Conservation (phyloP, 495 filamentous ascomycete genomes). For the Aspergillus nanangensis region DNA sequence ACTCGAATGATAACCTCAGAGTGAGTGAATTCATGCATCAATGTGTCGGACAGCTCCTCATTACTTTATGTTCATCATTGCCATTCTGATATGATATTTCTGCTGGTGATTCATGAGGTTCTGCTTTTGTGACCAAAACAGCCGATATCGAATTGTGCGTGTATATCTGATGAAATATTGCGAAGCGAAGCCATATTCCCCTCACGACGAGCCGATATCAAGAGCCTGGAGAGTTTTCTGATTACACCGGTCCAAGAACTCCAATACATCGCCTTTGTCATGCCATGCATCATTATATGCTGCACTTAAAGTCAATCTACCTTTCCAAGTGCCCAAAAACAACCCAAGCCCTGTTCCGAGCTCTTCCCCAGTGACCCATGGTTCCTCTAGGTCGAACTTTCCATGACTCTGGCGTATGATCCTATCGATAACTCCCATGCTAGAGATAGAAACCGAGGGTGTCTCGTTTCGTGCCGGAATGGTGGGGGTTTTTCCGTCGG, state of each 20-base stretch:
- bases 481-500: conserved; percentile 10
- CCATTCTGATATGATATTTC: too few relatives aligned
- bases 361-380: conserved; percentile 40
- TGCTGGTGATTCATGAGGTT: too few relatives aligned
- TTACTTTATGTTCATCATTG: too few relatives aligned
- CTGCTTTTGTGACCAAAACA: too few relatives aligned
- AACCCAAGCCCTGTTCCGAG: conserved; percentile 31
- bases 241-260: conserved; percentile 20
- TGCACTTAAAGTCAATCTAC: conserved; percentile 24
- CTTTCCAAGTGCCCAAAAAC: conserved; percentile 33
- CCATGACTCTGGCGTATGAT: conserved; percentile 21
- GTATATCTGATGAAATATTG: too few relatives aligned
- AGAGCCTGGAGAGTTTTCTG: too few relatives aligned
- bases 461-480: conserved; percentile 23
- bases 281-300: conserved; percentile 40
- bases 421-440: conserved; percentile 29
- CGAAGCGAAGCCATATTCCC: too few relatives aligned
- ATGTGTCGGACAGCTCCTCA: too few relatives aligned
- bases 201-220: too few relatives aligned
- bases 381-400: conserved; percentile 20
- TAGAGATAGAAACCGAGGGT: conserved; percentile 35
- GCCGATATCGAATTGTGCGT: too few relatives aligned
- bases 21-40: too few relatives aligned
- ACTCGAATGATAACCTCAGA: too few relatives aligned
- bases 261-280: conserved; percentile 17